phyloP scores from a whole-genome alignment of 1,284 basidiomycete genomes.

The Hymenochaete sp. region DNA sequence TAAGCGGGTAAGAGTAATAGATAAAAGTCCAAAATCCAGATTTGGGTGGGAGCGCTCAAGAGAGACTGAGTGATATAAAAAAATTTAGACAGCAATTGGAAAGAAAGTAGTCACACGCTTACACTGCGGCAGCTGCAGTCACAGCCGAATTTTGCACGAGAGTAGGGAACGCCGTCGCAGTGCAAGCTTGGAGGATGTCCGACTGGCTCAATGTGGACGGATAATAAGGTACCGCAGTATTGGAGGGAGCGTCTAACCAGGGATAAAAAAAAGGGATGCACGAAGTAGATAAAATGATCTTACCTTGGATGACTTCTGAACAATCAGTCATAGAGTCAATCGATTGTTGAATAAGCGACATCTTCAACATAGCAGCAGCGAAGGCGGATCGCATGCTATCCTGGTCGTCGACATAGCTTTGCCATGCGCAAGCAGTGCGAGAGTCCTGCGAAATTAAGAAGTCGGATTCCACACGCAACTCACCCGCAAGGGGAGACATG shows the following conservation, averaged over 20 bases:
- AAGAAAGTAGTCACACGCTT: slow-evolving; percentile 21
- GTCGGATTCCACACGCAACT: slow-evolving; percentile 37
- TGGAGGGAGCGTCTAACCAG: slow-evolving; percentile 1
- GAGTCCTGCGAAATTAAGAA: slow-evolving; percentile 24
- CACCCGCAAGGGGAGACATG: slow-evolving; percentile 22
- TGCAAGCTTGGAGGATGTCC: slow-evolving; percentile 12
- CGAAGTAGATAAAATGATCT: background rate
- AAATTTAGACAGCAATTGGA: no score
- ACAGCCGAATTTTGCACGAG: slow-evolving; percentile 11
- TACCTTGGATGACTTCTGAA: slow-evolving; percentile 19
- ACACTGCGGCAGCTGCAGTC: slow-evolving; percentile 16
- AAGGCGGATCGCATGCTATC: slow-evolving; percentile 27
- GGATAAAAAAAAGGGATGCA: background rate
- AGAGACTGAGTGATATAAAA: no score
- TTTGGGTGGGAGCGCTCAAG: background rate
- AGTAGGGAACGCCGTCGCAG: slow-evolving; percentile 17
- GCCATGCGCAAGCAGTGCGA: slow-evolving; percentile 32
- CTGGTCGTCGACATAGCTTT: slow-evolving; percentile 31
- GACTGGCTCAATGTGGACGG: slow-evolving; percentile 9
- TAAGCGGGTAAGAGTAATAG: no score
- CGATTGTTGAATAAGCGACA: slow-evolving; percentile 16
- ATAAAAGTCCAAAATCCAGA: no score
- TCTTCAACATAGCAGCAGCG: slow-evolving; percentile 22
- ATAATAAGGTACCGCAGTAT: slow-evolving; percentile 5
- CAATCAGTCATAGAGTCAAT: slow-evolving; percentile 18